Evolutionary conservation across 2,329 filamentous ascomycete genomes (phyloP).

Genomic region (Chalaropsis ovoidea): DNA sequence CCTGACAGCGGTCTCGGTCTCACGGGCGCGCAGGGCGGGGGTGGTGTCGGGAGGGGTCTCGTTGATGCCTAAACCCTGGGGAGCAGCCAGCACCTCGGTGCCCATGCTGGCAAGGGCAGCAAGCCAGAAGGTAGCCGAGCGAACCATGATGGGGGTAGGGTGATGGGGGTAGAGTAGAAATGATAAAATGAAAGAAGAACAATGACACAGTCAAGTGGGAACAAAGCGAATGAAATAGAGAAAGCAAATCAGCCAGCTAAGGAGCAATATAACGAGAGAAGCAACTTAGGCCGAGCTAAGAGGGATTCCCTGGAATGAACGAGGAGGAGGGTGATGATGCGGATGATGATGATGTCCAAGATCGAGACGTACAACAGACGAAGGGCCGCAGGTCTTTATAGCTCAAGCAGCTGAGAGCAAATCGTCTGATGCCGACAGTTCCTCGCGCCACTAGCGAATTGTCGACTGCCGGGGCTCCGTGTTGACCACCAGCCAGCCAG

Average conservation of each 20-base stretch:
- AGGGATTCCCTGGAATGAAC: background rate
- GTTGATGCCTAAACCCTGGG: too few relatives aligned
- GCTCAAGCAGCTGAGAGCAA: background rate
- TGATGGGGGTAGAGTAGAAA: background rate
- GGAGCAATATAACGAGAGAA: background rate
- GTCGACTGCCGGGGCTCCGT: too few relatives aligned
- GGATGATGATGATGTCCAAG: background rate
- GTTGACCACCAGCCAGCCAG: background rate
- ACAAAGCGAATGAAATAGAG: background rate
- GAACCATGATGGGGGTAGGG: background rate
- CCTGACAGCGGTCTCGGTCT: too few relatives aligned
- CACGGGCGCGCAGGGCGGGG: too few relatives aligned
- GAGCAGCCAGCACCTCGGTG: background rate
- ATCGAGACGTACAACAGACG: background rate
- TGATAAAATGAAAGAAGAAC: background rate
- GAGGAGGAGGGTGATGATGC: background rate
- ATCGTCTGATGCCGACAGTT: background rate
- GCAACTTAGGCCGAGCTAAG: conserved; percentile 11
- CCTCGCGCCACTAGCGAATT: too few relatives aligned
- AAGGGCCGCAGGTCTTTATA: background rate
- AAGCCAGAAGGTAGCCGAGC: background rate
- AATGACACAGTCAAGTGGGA: background rate
- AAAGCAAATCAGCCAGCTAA: conserved; percentile 12
- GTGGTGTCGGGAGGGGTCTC: too few relatives aligned
- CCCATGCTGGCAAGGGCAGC: background rate